Conservation (phyloP, 2,329 filamentous ascomycete genomes). For the Ophiognomonia clavigignenti-juglandacearum region DNA sequence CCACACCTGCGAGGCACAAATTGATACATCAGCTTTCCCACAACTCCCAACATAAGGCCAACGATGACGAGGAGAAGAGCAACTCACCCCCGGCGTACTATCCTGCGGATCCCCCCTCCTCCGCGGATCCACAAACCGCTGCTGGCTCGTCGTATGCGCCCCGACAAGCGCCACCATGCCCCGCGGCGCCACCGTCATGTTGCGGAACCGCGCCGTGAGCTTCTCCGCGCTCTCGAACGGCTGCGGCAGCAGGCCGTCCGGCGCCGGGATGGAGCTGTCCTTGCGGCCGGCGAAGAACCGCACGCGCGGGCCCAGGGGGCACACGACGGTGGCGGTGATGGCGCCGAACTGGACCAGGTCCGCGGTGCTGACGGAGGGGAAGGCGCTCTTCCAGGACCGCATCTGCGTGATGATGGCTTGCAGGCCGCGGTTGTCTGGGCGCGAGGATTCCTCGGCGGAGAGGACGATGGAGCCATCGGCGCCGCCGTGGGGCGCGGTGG, state of each 20-base stretch:
- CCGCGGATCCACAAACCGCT: conserved; percentile 36
- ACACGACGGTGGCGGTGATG: conserved; percentile 44
- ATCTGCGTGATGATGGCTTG: background rate
- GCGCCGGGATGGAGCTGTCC: conserved; percentile 36
- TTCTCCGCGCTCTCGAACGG: conserved; percentile 35
- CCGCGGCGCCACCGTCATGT: conserved; percentile 47
- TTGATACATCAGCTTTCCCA: conserved; percentile 28
- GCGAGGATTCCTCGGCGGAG: background rate
- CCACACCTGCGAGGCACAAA: conserved; percentile 39
- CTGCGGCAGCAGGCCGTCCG: conserved; percentile 37
- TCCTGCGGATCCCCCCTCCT: conserved; percentile 44
- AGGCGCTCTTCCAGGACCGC: conserved; percentile 26
- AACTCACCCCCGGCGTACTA: conserved; percentile 27
- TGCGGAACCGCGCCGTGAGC: conserved; percentile 43
- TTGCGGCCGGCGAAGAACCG: conserved; percentile 46
- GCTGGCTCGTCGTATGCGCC: conserved; percentile 47
- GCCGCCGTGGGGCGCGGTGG: background rate
- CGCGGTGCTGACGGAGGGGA: conserved; percentile 39
- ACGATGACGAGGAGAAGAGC: too few relatives aligned
- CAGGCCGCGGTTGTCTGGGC: background rate
- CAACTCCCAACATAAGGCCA: conserved; percentile 17
- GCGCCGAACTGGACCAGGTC: conserved; percentile 51
- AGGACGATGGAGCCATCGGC: conserved; percentile 2
- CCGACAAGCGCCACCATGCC: conserved; percentile 50
- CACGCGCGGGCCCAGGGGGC: conserved; percentile 41